A percentile compares a stretch with the other conserved stretches of the same genome.
phyloP scores from a whole-genome alignment of 2,329 filamentous ascomycete genomes.

The Penicillium palitans region DNA sequence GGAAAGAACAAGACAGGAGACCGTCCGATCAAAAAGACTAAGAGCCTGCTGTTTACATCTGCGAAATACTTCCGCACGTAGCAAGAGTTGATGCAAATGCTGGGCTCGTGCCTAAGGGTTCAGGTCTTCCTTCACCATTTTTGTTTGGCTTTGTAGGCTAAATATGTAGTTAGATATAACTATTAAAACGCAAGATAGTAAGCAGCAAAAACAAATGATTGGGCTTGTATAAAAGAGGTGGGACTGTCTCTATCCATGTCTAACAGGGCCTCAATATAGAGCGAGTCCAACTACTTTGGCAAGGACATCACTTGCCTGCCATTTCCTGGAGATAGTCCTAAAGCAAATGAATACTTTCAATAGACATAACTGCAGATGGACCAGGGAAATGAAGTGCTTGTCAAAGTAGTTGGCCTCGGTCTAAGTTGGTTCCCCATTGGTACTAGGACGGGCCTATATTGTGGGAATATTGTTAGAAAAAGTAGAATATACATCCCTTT shows the following conservation, averaged over 20 bases:
- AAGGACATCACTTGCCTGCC: background rate
- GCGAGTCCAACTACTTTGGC: background rate
- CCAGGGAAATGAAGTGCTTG: background rate
- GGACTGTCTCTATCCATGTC: background rate
- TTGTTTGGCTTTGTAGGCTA: background rate
- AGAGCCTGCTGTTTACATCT: background rate
- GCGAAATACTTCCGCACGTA: background rate
- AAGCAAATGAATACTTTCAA: background rate
- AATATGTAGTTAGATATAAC: too few species aligned
- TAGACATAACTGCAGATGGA: background rate
- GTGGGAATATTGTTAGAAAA: background rate
- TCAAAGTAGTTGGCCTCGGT: constrained; percentile 3
- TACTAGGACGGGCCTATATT: background rate
- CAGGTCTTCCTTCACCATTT: too few species aligned
- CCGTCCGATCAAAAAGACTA: background rate
- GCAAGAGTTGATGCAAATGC: background rate
- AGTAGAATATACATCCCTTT: background rate
- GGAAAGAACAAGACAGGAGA: too few species aligned
- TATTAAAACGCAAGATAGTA: background rate
- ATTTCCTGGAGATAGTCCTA: background rate
- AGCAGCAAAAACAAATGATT: background rate
- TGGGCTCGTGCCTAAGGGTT: background rate
- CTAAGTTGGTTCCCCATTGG: background rate
- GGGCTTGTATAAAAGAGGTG: background rate
- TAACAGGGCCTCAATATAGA: background rate